phyloP scores from a whole-genome alignment of 768 basidiomycete genomes.

The Russula sp. region DNA sequence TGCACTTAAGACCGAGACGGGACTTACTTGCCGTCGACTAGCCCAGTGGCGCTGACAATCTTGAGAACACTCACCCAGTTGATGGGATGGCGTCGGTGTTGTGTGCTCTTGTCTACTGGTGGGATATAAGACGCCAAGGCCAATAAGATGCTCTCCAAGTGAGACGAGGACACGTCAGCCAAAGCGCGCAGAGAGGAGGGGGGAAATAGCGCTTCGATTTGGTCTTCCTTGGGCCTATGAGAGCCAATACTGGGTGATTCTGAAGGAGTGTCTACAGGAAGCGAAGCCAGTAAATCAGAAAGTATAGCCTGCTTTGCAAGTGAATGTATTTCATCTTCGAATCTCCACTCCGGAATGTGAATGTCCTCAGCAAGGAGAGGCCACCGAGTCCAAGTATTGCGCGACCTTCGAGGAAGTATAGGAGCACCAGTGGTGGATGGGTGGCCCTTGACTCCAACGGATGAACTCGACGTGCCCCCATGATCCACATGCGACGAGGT shows the following conservation, averaged over 20 bases:
- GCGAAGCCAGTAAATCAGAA: conserved; percentile 21
- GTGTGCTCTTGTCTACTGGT: conserved; percentile 48
- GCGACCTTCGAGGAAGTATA: conserved; percentile 16
- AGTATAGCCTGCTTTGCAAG: conserved; percentile 34
- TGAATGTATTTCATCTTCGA: conserved; percentile 59
- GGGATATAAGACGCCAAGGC: conserved; percentile 51
- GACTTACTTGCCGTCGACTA: conserved; percentile 27
- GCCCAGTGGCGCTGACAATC: conserved; percentile 38
- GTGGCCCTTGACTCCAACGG: not conserved
- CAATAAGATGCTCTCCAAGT: conserved; percentile 47
- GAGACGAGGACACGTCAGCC: conserved; percentile 36
- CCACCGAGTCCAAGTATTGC: conserved; percentile 69
- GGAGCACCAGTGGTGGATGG: not conserved
- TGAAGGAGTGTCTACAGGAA: conserved; percentile 15
- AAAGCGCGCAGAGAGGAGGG: conserved; percentile 32
- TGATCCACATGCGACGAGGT: conserved; percentile 2
- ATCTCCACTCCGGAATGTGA: conserved; percentile 56
- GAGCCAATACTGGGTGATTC: not conserved
- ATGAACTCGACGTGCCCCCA: not conserved
- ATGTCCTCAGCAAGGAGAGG: conserved; percentile 59
- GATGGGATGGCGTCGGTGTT: conserved; percentile 54
- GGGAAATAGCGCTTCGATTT: conserved; percentile 28
- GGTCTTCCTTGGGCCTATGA: conserved; percentile 18
- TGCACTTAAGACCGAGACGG: not conserved
- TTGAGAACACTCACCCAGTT: conserved; percentile 60